These are phyloP conservation scores for Blastobotrys proliferans DNA, from an alignment of 1,139 yeast genomes.

Conservation along the genomic window DNA sequence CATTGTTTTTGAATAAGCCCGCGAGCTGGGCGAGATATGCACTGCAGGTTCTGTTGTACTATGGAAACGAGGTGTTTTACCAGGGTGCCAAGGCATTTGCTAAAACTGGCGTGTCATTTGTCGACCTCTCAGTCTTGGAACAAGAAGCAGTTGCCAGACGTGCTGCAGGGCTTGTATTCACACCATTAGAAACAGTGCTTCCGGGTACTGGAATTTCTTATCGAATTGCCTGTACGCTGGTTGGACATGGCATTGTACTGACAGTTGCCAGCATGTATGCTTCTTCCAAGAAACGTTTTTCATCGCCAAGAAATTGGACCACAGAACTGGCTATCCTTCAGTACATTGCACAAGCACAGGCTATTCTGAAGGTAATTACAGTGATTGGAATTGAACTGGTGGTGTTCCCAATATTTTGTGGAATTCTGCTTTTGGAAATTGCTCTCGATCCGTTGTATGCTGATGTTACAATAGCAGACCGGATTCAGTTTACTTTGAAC, in stretches of 20 bases:
- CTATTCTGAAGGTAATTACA: constrained; percentile 67
- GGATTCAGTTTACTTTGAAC: constrained; percentile 11
- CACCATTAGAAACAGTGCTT: background rate
- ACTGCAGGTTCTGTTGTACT: constrained; percentile 3
- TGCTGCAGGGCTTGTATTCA: constrained; percentile 3
- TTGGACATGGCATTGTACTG: constrained; percentile 20
- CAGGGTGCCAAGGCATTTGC: constrained; percentile 3
- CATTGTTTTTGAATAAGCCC: constrained; percentile 1
- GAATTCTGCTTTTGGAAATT: constrained; percentile 61
- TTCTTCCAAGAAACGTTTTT: constrained; percentile 20
- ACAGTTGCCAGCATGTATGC: constrained; percentile 19
- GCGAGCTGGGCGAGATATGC: constrained; percentile 2
- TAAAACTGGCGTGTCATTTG: background rate
- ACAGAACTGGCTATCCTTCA: constrained; percentile 21
- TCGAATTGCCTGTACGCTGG: constrained; percentile 17
- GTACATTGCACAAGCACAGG: constrained; percentile 37
- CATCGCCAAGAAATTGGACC: constrained; percentile 12
- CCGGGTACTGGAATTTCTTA: constrained; percentile 17
- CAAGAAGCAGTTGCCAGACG: constrained; percentile 3
- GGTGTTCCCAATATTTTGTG: constrained; percentile 84
- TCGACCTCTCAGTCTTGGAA: constrained; percentile 4
- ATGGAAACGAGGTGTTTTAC: constrained; percentile 9
- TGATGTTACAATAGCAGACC: constrained; percentile 15
- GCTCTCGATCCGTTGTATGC: constrained; percentile 43
- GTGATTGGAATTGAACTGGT: constrained; percentile 77